A percentile compares a stretch with the other conserved stretches of the same genome.
Conservation (phyloP, 2,329 filamentous ascomycete species). For the Fusarium chlamydosporum region DNA sequence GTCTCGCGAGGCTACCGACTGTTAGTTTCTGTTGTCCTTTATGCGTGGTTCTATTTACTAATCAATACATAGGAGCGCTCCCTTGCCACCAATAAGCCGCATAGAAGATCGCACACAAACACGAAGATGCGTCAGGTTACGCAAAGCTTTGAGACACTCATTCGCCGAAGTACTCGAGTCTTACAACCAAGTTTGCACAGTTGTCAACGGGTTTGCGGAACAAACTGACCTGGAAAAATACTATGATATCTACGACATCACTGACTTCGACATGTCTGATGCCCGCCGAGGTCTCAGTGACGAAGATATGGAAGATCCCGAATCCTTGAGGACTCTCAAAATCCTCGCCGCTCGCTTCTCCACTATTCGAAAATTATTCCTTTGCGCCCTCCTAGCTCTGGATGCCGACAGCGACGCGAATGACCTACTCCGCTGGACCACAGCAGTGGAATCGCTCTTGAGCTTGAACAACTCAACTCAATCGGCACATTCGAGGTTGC, state of each 20-base stretch:
- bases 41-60: background rate
- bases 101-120: slow-evolving; percentile 86
- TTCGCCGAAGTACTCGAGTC: slow-evolving; percentile 78
- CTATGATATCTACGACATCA: slow-evolving; percentile 89
- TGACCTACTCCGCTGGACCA: slow-evolving; percentile 84
- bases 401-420: slow-evolving; percentile 83
- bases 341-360: slow-evolving; percentile 85
- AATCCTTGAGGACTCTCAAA: slow-evolving; percentile 85
- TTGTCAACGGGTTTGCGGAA: slow-evolving; percentile 80
- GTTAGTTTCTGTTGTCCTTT: slow-evolving; percentile 61
- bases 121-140: slow-evolving; percentile 83
- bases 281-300: slow-evolving; percentile 76
- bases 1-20: slow-evolving; percentile 91
- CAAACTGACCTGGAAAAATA: slow-evolving; percentile 90
- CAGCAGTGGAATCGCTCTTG: slow-evolving; percentile 81
- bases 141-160: slow-evolving; percentile 79
- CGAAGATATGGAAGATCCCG: slow-evolving; percentile 79
- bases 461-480: slow-evolving; percentile 73
- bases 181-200: slow-evolving; percentile 78
- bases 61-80: slow-evolving; percentile 75
- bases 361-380: slow-evolving; percentile 83
- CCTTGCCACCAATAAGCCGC: slow-evolving; percentile 90
- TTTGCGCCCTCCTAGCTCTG: slow-evolving; percentile 90
- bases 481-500: slow-evolving; percentile 74
- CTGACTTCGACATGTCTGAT: slow-evolving; percentile 78